Conservation (phyloP, 2,329 filamentous ascomycete genomes). For the Paraphaeosphaeria minitans region DNA sequence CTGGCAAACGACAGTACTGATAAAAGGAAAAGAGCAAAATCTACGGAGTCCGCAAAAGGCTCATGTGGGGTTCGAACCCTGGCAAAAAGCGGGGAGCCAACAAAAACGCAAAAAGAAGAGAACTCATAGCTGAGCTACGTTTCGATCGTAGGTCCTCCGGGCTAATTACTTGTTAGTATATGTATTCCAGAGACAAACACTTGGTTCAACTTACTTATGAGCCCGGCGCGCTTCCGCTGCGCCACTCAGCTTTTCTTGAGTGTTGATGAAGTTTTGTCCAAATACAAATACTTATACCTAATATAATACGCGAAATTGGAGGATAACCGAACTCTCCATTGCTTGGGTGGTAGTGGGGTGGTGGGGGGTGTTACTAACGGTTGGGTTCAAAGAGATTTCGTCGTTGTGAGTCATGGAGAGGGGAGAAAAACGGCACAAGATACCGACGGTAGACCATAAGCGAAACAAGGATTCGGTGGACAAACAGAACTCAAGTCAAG, state of each 20-base stretch:
- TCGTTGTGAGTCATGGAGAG: neutral
- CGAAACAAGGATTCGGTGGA: neutral
- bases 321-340: neutral
- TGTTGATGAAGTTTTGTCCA: slow-evolving; percentile 11
- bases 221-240: slow-evolving; percentile 44
- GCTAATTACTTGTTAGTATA: neutral
- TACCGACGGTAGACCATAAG: neutral
- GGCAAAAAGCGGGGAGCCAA: neutral
- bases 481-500: neutral
- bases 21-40: neutral
- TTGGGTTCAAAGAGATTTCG: neutral
- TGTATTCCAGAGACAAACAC: no score
- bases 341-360: neutral
- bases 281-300: neutral
- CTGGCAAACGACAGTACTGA: no score
- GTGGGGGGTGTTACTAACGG: neutral
- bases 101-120: neutral
- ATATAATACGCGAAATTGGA: neutral
- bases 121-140: slow-evolving; percentile 29
- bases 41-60: no score
- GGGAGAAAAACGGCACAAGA: neutral
- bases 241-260: slow-evolving; percentile 35
- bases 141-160: slow-evolving; percentile 24
- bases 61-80: neutral
- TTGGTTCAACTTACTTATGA: neutral